phyloP scores from a whole-genome alignment of 179 eudicot genomes.

The Carnegiea gigantea region DNA sequence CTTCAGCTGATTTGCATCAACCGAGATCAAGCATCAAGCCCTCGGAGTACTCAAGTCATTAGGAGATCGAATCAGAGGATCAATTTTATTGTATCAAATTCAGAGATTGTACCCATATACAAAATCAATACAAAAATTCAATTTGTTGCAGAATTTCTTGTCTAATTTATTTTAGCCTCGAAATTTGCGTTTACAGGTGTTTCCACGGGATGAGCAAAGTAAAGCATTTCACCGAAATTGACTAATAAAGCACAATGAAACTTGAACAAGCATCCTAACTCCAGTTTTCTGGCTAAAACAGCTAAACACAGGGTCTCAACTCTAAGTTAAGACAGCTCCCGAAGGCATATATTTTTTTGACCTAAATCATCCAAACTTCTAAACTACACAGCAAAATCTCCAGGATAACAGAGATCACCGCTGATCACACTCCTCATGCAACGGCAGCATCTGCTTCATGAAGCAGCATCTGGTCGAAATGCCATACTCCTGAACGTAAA shows the following conservation, averaged over 20 bases:
- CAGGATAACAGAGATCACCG: constrained; percentile 2
- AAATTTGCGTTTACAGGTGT: too few species aligned
- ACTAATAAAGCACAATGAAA: neutral
- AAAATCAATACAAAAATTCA: too few species aligned
- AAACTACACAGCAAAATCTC: constrained; percentile 11
- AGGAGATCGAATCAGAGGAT: too few species aligned
- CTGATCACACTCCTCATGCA: constrained; percentile 8
- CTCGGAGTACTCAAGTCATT: too few species aligned
- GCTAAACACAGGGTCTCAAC: neutral
- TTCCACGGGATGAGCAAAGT: neutral
- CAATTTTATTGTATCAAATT: too few species aligned
- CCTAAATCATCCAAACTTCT: neutral
- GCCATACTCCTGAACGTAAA: constrained; percentile 64
- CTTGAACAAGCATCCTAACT: neutral
- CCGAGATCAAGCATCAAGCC: too few species aligned
- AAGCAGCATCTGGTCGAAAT: constrained; percentile 70
- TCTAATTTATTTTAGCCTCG: too few species aligned
- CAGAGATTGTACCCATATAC: too few species aligned
- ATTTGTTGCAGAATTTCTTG: too few species aligned
- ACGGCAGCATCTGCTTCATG: constrained; percentile 38
- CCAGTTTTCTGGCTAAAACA: neutral
- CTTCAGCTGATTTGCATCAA: too few species aligned
- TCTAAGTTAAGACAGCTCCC: neutral
- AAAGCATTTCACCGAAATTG: neutral
- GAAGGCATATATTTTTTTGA: neutral